Conservation (phyloP, 805 yeast genomes). For the Cyberlindnera mrakii region DNA sequence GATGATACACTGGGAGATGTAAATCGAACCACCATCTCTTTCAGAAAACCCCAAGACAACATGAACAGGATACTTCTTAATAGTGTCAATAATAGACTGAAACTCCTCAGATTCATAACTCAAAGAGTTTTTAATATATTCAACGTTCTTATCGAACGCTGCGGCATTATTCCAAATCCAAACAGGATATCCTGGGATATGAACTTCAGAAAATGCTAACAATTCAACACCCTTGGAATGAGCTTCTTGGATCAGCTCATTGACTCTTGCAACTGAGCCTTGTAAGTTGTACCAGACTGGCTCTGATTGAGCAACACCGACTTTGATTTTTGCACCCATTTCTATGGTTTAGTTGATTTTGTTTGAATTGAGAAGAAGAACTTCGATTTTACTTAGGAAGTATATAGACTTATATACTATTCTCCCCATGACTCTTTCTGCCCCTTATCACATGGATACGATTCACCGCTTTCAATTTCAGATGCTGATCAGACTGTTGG, state of each 20-base stretch:
- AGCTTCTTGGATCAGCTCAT: conserved; percentile 13
- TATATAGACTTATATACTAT: too few species aligned
- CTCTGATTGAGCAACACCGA: conserved; percentile 19
- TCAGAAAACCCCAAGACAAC: conserved; percentile 11
- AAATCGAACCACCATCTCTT: conserved; percentile 14
- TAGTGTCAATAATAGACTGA: too few species aligned
- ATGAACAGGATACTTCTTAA: neutral
- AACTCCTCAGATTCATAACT: too few species aligned
- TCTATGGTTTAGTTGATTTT: neutral
- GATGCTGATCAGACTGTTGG: too few species aligned
- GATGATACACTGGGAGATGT: conserved; percentile 10
- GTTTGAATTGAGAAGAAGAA: too few species aligned
- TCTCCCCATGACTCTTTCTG: too few species aligned
- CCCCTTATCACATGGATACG: too few species aligned
- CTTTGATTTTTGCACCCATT: conserved; percentile 2
- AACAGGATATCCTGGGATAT: conserved; percentile 12
- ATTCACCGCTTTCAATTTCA: too few species aligned
- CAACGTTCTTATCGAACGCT: conserved; percentile 3
- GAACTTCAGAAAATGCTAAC: conserved; percentile 19
- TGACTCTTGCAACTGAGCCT: conserved; percentile 11
- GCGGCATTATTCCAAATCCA: conserved; percentile 6
- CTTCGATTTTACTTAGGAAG: too few species aligned
- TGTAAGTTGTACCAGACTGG: conserved; percentile 15
- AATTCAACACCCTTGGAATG: conserved; percentile 12
- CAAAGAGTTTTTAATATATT: conserved; percentile 4